These are phyloP conservation scores for Pseudogymnoascus sp. DNA, from an alignment of 2,329 filamentous ascomycete genomes.

Conservation along the genomic window DNA sequence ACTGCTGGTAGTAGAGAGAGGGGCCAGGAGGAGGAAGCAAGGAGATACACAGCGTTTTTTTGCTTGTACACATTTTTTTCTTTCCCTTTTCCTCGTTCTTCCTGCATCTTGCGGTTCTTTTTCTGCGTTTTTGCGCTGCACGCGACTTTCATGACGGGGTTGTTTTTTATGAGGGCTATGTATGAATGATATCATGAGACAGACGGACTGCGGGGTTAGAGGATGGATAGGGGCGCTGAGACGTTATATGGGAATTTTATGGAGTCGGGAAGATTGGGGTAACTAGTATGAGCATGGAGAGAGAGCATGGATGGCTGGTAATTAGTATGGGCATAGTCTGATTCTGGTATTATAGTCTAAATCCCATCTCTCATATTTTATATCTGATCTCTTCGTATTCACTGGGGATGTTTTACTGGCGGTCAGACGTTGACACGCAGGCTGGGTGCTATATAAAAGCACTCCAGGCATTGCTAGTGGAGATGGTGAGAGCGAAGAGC, in stretches of 20 bases:
- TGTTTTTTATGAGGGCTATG: neutral
- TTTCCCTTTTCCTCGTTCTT: neutral
- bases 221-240: neutral
- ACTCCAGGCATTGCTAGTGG: neutral
- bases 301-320: neutral
- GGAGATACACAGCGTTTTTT: neutral
- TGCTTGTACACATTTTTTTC: neutral
- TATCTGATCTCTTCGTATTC: neutral
- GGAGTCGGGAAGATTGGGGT: neutral
- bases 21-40: neutral
- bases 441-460: neutral
- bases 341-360: constrained; percentile 3
- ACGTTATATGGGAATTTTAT: neutral
- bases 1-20: neutral
- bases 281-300: neutral
- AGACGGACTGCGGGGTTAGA: neutral
- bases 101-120: neutral
- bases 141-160: neutral
- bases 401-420: neutral
- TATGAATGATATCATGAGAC: constrained; percentile 11
- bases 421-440: neutral
- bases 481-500: neutral
- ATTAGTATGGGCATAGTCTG: neutral
- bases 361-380: constrained; percentile 1
- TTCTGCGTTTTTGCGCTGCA: neutral